These are phyloP conservation scores for Cicer chorassanicum DNA, from an alignment of 306 rosid genomes.

Conservation along the genomic window DNA sequence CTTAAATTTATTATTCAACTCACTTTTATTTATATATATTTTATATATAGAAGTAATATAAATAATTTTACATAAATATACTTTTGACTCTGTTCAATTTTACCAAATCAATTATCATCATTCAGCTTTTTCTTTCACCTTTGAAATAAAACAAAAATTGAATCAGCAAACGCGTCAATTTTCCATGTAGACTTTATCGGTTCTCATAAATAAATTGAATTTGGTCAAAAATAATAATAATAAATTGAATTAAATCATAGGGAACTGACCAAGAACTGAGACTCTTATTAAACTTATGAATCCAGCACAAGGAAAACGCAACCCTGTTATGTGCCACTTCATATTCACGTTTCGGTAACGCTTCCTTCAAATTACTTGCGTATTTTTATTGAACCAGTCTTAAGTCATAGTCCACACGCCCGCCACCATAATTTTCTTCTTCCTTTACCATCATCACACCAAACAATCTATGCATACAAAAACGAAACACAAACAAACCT, in stretches of 20 bases:
- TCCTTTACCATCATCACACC: background rate
- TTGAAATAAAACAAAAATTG: background rate
- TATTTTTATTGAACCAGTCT: conserved; percentile 75
- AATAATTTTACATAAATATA: too few relatives aligned
- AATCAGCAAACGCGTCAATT: conserved; percentile 35
- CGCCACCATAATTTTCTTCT: conserved; percentile 38
- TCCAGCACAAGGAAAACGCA: too few relatives aligned
- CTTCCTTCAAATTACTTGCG: conserved; percentile 16
- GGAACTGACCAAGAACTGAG: too few relatives aligned
- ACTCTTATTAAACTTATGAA: too few relatives aligned
- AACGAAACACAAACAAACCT: background rate
- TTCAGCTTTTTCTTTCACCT: conserved; percentile 2
- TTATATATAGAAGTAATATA: too few relatives aligned
- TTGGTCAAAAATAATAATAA: too few relatives aligned
- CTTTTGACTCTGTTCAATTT: too few relatives aligned
- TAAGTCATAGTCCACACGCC: conserved; percentile 59
- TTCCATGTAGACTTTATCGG: conserved; percentile 38
- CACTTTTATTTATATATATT: too few relatives aligned
- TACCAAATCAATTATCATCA: too few relatives aligned
- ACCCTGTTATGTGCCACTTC: too few relatives aligned
- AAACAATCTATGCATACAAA: conserved; percentile 43
- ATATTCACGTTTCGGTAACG: background rate
- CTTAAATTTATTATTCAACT: too few relatives aligned
- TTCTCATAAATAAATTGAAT: conserved; percentile 3
- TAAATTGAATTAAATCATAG: too few relatives aligned